Evolutionary conservation across 345 rosid species (phyloP), one percentile per base, ranked within the genome.

Genomic region (Clarkia xantiana): DNA sequence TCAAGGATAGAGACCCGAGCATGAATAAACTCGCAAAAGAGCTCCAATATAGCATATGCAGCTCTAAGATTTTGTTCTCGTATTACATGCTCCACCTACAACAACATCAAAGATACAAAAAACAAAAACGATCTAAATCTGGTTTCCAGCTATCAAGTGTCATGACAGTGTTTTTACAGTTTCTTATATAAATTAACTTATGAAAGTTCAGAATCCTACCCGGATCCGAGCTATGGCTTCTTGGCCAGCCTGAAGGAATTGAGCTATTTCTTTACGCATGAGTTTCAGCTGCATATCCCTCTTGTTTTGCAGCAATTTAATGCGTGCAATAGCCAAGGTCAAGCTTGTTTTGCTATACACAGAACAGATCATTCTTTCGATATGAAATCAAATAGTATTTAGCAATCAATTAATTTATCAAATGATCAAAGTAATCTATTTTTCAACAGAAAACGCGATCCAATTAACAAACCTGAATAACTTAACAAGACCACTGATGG

Each of bases 211-310:
- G n/a, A 14, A 68, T 59, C 23, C 1, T 62, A 83, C 97, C 75
- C 98, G 68, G 40, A 91, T 91, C 51, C 96, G 78, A 71, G 98
- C 96, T 1, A 91, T 91, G 10, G 96, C 63, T 73, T 91, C 96
- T 64, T 86, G 94, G 51, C 96, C 93, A 54, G 91, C 86, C 72
- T 77, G 94, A 63, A 91, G 64, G 66, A 91, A 86, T 38, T 86
- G 93, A 49, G 98, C 91, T 46, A 90, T 83, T 76, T 90, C 96
- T 62, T 79, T 83, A 62, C 89, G 81, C 94, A 91, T 91, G 20
- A 76, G 80, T 59, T 81, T 81, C 45, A 90, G 94, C 67, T 79
- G 88, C 78, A 79, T 52, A 63, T 81, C 97, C 65, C 97, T 83
- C 76, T 86, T 91, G 62, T 91, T 91, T 51, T 91, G 96, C 54